Conservation (phyloP, 1,284 basidiomycete genomes). For the Leccinum solheimii region DNA sequence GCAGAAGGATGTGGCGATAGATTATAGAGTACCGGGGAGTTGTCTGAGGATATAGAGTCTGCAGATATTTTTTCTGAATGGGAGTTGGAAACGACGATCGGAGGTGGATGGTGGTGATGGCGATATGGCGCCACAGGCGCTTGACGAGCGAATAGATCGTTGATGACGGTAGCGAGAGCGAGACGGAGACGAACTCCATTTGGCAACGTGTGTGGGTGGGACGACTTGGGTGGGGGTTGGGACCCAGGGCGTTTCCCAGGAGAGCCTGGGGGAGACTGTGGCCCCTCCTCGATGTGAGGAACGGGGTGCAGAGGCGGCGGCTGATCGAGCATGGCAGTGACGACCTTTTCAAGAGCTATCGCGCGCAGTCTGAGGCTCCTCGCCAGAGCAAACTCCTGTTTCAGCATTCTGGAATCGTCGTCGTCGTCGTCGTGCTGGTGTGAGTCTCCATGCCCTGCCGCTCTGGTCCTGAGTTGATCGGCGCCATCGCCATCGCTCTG, state of each 20-base stretch:
- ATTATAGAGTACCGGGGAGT: conserved; percentile 27
- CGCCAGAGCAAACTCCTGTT: conserved; percentile 63
- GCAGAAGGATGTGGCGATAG: conserved; percentile 32
- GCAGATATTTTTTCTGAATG: conserved; percentile 29
- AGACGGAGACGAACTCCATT: conserved; percentile 79
- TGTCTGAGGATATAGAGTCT: conserved; percentile 21
- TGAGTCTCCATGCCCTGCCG: conserved; percentile 50
- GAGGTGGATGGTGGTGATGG: conserved; percentile 40
- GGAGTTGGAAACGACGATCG: conserved; percentile 30
- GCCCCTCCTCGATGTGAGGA: conserved; percentile 45
- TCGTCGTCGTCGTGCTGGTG: conserved; percentile 46
- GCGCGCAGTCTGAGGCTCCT: conserved; percentile 64
- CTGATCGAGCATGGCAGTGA: conserved; percentile 75
- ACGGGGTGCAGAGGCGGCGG: conserved; percentile 58
- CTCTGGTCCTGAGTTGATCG: conserved; percentile 50
- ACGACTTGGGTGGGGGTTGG: conserved; percentile 28
- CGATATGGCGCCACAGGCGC: conserved; percentile 54
- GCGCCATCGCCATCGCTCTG: conserved; percentile 65
- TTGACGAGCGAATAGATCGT: conserved; percentile 75
- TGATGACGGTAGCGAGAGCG: conserved; percentile 68
- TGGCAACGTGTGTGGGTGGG: conserved; percentile 62
- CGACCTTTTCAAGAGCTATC: conserved; percentile 76
- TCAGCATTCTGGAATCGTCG: conserved; percentile 55
- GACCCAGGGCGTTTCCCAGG: conserved; percentile 37
- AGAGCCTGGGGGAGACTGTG: conserved; percentile 50